Evolutionary conservation across 176 grass and related monocot species (phyloP).

Genomic region (Microstegium vimineum): DNA sequence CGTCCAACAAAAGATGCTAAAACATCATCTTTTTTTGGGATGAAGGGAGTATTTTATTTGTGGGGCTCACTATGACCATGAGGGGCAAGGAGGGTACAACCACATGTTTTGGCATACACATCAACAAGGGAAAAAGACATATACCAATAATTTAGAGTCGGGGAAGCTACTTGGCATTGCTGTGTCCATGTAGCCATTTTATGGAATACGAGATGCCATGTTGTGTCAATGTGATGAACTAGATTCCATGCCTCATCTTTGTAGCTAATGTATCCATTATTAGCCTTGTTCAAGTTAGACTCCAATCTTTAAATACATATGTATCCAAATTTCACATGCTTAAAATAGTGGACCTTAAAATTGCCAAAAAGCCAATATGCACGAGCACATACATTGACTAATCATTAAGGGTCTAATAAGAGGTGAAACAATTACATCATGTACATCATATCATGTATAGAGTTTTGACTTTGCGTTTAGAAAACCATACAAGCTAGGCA

Average conservation of each 20-base stretch:
- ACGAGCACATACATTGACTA: too few relatives aligned
- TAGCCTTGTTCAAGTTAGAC: too few relatives aligned
- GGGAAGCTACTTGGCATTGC: constrained; percentile 5
- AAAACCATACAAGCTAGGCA: too few relatives aligned
- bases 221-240: neutral
- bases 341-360: neutral
- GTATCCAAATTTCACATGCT: neutral
- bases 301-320: too few relatives aligned
- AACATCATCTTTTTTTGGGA: too few relatives aligned
- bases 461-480: too few relatives aligned
- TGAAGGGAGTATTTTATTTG: neutral
- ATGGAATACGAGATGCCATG: constrained; percentile 17
- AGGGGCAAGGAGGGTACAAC: neutral
- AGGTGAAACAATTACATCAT: too few relatives aligned
- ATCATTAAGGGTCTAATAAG: too few relatives aligned
- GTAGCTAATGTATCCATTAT: neutral
- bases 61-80: neutral
- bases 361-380: neutral
- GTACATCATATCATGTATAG: too few relatives aligned
- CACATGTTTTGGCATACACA: constrained; percentile 1
- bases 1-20: too few relatives aligned
- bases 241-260: neutral
- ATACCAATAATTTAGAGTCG: constrained; percentile 13
- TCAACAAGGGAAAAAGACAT: constrained; percentile 16
- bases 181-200: neutral